Evolutionary conservation across 352 stramenopile genomes (phyloP), one percentile per base, ranked within the genome.

Genomic region (Pythium plurisporium): DNA sequence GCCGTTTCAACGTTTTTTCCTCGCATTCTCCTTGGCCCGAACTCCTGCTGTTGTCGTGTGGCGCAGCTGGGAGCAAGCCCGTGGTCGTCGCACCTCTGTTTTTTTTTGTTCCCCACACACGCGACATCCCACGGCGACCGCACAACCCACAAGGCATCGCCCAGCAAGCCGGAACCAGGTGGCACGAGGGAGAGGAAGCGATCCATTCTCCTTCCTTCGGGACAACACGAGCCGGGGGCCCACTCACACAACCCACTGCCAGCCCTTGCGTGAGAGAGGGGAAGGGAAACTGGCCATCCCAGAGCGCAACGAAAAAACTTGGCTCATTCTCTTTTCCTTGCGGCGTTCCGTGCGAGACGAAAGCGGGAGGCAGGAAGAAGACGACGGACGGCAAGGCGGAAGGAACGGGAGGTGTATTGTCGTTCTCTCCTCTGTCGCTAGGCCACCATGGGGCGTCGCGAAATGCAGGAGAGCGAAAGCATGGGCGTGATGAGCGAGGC

Each of bases 401-500:
- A 17, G 34, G 30, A 33, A 37, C 2, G 33, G 14, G 37, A 40
- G 19, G 20, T 20, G 31, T 37, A 37, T 29, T 10, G 25, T 30
- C 26, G 20, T 8, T 30, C 4, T 12, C 27, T 11, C 26, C 26
- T 48, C 19, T 55, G n/a, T 26, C 3, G 34, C 5, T 43, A 27
- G 47, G 25, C 22, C 40, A 57, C 30, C 30, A 62, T 62, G 60
- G 53, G 53, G 41, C 60, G 52, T n/a, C 46, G 52, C 36, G 45
- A 38, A 29, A 59, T 62, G 53, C 31, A 60, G 34, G 46, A 56
- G 15, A 69, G 61, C 49, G 61, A 69, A 29, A 63, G 53, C 36
- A 59, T 62, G 45, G 52, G 56, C 46, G 20, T 56, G 6, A 70
- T 70, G 63, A 67, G 46, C 40, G 63, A 70, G 41, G 63, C 63